Conservation (phyloP, 345 rosid genomes). For the Syzygium aromaticum region DNA sequence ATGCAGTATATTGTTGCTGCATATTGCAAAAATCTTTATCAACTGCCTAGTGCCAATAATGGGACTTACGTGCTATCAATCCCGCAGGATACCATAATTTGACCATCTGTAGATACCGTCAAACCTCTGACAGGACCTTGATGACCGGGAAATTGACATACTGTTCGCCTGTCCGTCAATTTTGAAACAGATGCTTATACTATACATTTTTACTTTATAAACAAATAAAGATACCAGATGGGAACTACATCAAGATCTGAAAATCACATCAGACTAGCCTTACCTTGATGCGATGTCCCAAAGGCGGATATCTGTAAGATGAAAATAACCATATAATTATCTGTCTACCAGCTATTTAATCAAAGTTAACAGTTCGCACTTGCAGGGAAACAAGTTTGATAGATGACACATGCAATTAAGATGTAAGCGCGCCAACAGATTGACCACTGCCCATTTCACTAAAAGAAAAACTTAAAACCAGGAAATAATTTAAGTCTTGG, state of each 20-base stretch:
- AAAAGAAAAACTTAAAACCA: background rate
- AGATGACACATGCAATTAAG: background rate
- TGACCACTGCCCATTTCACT: background rate
- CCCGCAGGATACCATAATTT: conserved; percentile 75
- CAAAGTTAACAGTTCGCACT: background rate
- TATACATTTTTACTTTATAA: background rate
- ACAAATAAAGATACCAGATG: background rate
- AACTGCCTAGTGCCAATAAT: background rate
- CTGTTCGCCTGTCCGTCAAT: conserved; percentile 55
- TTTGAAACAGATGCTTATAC: background rate
- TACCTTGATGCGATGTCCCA: conserved; percentile 95
- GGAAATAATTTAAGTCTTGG: background rate
- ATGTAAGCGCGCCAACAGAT: background rate
- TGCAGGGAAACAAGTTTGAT: background rate
- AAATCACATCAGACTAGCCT: background rate
- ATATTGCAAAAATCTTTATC: background rate
- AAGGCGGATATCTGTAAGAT: conserved; percentile 72
- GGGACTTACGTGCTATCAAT: conserved; percentile 75
- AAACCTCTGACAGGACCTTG: conserved; percentile 90
- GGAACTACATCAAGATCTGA: background rate
- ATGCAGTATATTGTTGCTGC: background rate
- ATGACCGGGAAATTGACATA: conserved; percentile 90
- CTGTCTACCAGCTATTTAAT: background rate
- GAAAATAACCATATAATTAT: background rate
- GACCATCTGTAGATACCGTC: conserved; percentile 85